These are phyloP conservation scores for Hypoxylon crocopeplum DNA, from an alignment of 495 filamentous ascomycete genomes.

Conservation along the genomic window DNA sequence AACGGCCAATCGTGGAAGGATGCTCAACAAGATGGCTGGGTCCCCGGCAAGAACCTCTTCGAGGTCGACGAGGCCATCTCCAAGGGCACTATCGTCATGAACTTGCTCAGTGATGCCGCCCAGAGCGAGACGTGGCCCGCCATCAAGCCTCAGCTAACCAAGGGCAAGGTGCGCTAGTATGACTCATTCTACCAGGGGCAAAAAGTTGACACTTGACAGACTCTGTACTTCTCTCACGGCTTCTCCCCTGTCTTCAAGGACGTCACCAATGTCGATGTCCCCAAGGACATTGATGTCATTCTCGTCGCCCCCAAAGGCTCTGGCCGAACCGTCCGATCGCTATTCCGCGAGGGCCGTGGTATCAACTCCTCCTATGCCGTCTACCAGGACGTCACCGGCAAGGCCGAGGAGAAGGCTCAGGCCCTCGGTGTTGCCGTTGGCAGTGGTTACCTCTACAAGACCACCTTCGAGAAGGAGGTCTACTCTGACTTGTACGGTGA, in stretches of 20 bases:
- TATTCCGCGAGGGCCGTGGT: constrained; percentile 97
- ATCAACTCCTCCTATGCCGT: constrained; percentile 99
- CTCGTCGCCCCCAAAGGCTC: constrained; percentile 99
- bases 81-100: constrained; percentile 96
- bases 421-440: constrained; percentile 96
- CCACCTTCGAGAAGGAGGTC: constrained; percentile 99
- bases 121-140: constrained; percentile 98
- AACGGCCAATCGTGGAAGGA: constrained; percentile 98
- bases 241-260: constrained; percentile 99
- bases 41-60: constrained; percentile 97
- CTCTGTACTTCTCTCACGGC: constrained; percentile 99
- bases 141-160: constrained; percentile 96
- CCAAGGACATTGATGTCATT: constrained; percentile 95
- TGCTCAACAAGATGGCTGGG: constrained; percentile 95
- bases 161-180: constrained; percentile 78
- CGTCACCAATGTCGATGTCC: constrained; percentile 97
- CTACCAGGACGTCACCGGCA: constrained; percentile 96
- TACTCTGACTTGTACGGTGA: constrained; percentile 99
- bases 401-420: constrained; percentile 97
- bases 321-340: constrained; percentile 94
- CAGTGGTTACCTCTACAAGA: constrained; percentile 98
- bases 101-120: constrained; percentile 95
- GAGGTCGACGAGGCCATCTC: constrained; percentile 94
- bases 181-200: constrained; percentile 9
- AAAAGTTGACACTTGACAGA: constrained; percentile 58